A percentile compares a stretch with the other conserved stretches of the same genome.
These are phyloP conservation scores for Geotrichum macrosporum DNA, from an alignment of 1,139 yeast species.

Conservation along the genomic window DNA sequence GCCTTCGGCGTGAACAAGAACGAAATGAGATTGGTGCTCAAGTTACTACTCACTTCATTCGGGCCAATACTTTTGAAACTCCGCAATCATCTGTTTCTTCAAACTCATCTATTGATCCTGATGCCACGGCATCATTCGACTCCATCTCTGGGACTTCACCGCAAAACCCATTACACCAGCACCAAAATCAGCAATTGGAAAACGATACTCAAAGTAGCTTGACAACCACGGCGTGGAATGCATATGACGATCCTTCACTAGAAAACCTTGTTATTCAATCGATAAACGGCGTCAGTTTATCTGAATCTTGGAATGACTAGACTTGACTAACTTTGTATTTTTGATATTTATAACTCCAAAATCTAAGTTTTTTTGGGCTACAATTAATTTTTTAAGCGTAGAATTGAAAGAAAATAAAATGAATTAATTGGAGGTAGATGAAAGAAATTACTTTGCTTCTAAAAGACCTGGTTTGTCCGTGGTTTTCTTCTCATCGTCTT, in stretches of 20 bases:
- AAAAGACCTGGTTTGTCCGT: too few relatives aligned
- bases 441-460: too few relatives aligned
- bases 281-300: constrained; percentile 16
- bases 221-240: constrained; percentile 13
- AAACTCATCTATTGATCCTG: neutral
- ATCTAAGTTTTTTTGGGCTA: too few relatives aligned
- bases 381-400: too few relatives aligned
- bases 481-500: too few relatives aligned
- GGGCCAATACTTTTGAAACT: neutral
- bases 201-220: neutral
- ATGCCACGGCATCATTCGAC: neutral
- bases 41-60: neutral
- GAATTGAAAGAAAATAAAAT: too few relatives aligned
- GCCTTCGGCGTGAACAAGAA: constrained; percentile 10
- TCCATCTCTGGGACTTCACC: neutral
- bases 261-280: constrained; percentile 19
- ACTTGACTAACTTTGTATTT: too few relatives aligned
- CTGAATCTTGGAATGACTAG: constrained; percentile 11
- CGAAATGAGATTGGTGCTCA: neutral
- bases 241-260: constrained; percentile 19
- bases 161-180: neutral
- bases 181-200: neutral
- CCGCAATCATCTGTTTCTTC: constrained; percentile 1
- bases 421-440: too few relatives aligned
- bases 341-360: too few relatives aligned